Percentiles rank a stretch among this genome's conserved stretches.
These are phyloP conservation scores for Mycena olivaceomarginata DNA, from an alignment of 768 basidiomycete genomes.

Conservation along the genomic window DNA sequence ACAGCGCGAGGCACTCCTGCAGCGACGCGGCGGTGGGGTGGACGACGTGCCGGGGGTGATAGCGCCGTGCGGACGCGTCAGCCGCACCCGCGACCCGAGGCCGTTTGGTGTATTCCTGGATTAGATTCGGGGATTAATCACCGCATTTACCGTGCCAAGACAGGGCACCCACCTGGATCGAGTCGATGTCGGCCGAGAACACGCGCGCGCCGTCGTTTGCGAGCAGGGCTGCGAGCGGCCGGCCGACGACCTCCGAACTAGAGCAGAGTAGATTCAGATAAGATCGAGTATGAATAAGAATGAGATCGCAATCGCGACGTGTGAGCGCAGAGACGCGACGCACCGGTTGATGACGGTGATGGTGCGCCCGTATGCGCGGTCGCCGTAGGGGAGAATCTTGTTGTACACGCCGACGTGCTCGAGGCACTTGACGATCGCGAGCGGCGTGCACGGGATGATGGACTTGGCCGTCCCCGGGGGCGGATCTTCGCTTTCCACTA, in stretches of 20 bases:
- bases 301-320: no score
- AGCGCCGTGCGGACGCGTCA: constrained; percentile 67
- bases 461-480: constrained; percentile 95
- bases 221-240: constrained; percentile 96
- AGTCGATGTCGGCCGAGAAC: constrained; percentile 96
- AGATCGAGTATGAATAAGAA: no score
- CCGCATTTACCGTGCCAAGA: not conserved
- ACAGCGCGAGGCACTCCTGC: constrained; percentile 87
- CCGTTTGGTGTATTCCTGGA: constrained; percentile 93
- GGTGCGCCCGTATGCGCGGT: constrained; percentile 94
- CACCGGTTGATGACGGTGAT: constrained; percentile 97
- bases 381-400: constrained; percentile 92
- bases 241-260: constrained; percentile 97
- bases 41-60: constrained; percentile 90
- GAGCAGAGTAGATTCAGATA: constrained; percentile 6
- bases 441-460: constrained; percentile 97
- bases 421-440: constrained; percentile 96
- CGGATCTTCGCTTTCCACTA: constrained; percentile 73
- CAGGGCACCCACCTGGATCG: constrained; percentile 79
- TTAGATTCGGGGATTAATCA: constrained; percentile 14
- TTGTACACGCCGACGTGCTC: constrained; percentile 97
- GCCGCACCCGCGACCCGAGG: constrained; percentile 66
- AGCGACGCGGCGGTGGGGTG: constrained; percentile 81
- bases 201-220: constrained; percentile 98
- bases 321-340: constrained; percentile 9